phyloP scores from a whole-genome alignment of 2,329 filamentous ascomycete species.

The Atkinsonella texensis region DNA sequence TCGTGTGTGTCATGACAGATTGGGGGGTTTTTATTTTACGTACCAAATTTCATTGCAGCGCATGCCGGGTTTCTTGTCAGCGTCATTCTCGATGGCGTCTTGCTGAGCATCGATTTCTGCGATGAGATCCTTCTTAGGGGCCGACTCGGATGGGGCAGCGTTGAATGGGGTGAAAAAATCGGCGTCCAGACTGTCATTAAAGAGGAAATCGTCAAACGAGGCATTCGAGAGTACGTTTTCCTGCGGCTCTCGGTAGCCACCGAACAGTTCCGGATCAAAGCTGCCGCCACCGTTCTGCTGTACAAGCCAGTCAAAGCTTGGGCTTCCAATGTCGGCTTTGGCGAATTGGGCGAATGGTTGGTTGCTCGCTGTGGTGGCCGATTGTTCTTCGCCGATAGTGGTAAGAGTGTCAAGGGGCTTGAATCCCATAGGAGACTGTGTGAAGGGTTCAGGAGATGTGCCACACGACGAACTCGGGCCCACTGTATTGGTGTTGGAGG shows the following conservation, averaged over 20 bases:
- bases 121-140: constrained; percentile 56
- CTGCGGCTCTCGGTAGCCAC: constrained; percentile 83
- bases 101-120: constrained; percentile 66
- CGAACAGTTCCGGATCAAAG: constrained; percentile 87
- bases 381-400: constrained; percentile 55
- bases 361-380: constrained; percentile 26
- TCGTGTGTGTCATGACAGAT: neutral
- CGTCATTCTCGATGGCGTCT: constrained; percentile 56
- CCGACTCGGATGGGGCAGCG: constrained; percentile 34
- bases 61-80: constrained; percentile 46
- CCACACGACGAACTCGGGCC: constrained; percentile 56
- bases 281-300: constrained; percentile 73
- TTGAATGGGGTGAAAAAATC: constrained; percentile 80
- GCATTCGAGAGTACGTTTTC: constrained; percentile 60
- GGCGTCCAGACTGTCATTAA: constrained; percentile 61
- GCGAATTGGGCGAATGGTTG: constrained; percentile 19
- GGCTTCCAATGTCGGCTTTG: constrained; percentile 31
- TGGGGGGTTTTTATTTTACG: too few relatives aligned
- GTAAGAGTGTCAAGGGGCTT: constrained; percentile 51
- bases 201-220: constrained; percentile 61
- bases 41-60: constrained; percentile 92
- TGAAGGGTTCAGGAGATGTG: constrained; percentile 65
- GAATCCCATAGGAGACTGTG: constrained; percentile 55
- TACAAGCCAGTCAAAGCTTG: constrained; percentile 60
- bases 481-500: constrained; percentile 42